Evolutionary conservation across 2,329 filamentous ascomycete genomes (phyloP).

Genomic region (Ceratocystis harringtonii): DNA sequence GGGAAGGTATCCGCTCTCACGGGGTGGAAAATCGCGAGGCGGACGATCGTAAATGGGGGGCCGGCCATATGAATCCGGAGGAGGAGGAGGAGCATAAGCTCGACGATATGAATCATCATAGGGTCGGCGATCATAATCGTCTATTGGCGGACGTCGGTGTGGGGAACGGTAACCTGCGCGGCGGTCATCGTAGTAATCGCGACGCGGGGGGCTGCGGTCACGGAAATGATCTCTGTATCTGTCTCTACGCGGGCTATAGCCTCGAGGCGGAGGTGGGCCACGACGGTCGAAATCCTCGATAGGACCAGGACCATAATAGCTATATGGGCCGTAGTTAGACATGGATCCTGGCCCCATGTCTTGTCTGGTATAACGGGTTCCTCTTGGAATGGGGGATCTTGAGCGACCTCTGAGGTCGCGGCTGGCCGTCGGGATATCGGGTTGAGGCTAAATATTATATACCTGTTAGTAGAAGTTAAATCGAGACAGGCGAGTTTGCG

Average conservation of each 20-base stretch:
- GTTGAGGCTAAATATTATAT: constrained; percentile 46
- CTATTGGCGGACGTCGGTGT: constrained; percentile 60
- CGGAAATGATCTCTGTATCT: constrained; percentile 61
- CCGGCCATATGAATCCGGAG: constrained; percentile 44
- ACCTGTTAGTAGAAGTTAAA: constrained; percentile 1
- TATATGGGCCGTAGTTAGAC: constrained; percentile 2
- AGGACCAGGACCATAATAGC: background rate
- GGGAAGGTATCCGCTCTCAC: constrained; percentile 36
- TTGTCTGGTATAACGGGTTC: constrained; percentile 23
- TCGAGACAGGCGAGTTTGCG: background rate
- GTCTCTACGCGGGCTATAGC: constrained; percentile 66
- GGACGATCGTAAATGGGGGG: constrained; percentile 41
- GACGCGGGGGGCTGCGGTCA: constrained; percentile 69
- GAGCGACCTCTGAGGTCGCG: constrained; percentile 58
- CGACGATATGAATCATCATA: constrained; percentile 67
- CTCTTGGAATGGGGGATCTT: constrained; percentile 53
- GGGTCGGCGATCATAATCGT: constrained; percentile 58
- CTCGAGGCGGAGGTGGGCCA: constrained; percentile 44
- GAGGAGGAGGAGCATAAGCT: constrained; percentile 37
- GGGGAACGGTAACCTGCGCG: constrained; percentile 64
- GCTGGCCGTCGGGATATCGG: constrained; percentile 37
- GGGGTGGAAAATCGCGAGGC: constrained; percentile 35
- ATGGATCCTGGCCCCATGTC: constrained; percentile 4
- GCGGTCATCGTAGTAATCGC: constrained; percentile 76
- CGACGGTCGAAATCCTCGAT: constrained; percentile 72